Base-by-base conservation (phyloP, 2,329 filamentous ascomycete genomes). In the Colletotrichum kahawae region DNA sequence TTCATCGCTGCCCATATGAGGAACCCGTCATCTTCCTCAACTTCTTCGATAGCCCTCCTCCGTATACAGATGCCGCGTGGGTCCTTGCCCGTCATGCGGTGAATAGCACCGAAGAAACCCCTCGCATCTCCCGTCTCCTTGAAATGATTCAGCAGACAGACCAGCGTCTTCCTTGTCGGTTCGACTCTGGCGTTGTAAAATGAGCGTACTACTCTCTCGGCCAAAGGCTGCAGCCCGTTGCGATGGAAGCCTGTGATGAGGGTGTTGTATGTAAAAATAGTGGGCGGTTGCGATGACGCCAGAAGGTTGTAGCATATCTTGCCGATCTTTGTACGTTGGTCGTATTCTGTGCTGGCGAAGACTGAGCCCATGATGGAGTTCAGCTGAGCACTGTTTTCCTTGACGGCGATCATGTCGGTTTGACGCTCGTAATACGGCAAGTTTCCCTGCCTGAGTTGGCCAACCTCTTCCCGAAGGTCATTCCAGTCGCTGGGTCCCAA, bases 261-360 rank as follows among this genome's bases (percentile, higher is more conserved):
- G 14, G 89, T 88, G 80, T 95, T 95, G 84, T 92, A 95, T 5
- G 92, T 95, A 77, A 92, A 87, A 43, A 94, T 88, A 76, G 91
- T 91, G 1, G 94, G 93, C 0, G 92, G 90, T 21, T 90, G 86
- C 3, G 88, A 82, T 4, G 91, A 92, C 5, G 91, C 85, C 18
- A 95, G 87, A 4, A 97, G 84, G 79, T 95, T 95, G 82, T 93
- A 92, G 82, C 90, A 91, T 67, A 92, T 85, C 78, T 87, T 88
- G n/a, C 80, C 82, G 36, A 87, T 81, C 33, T 64, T 72, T n/a
- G 66, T 5, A 10, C 14, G 24, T 13, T 48, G 24, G 21, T 73
- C 60, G 13, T 66, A 57, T 36, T 43, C 14, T 29, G 27, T 27
- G 43, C 63, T 66, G 6, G 24, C 68, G n/a, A 77, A 65, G 18